phyloP scores from a whole-genome alignment of 805 yeast species.

The Wickerhamiella dianesei region DNA sequence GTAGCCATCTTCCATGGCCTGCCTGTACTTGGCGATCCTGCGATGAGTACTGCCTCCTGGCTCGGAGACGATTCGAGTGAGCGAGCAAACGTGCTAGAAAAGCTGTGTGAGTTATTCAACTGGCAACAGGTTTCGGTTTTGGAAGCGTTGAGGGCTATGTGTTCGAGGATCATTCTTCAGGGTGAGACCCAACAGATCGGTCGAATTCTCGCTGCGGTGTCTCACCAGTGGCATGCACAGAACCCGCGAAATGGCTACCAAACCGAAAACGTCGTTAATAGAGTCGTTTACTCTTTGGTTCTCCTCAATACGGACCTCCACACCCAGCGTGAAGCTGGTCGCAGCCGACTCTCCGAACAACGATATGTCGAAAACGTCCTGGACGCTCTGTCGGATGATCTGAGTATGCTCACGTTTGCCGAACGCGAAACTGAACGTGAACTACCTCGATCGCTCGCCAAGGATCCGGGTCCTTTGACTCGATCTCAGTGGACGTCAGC shows the following conservation, averaged over 20 bases:
- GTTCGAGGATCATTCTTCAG: slow-evolving; percentile 53
- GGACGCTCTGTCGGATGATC: slow-evolving; percentile 13
- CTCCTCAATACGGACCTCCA: slow-evolving; percentile 68
- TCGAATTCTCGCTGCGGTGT: slow-evolving; percentile 52
- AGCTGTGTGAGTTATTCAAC: slow-evolving; percentile 29
- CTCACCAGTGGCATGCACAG: slow-evolving; percentile 45
- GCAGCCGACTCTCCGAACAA: slow-evolving; percentile 28
- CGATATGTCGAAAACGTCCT: slow-evolving; percentile 36
- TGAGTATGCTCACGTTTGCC: slow-evolving; percentile 5
- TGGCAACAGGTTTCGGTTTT: slow-evolving; percentile 41
- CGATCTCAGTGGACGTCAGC: neutral
- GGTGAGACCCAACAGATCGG: slow-evolving; percentile 80
- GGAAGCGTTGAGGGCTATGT: slow-evolving; percentile 43
- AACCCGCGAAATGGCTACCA: slow-evolving; percentile 36
- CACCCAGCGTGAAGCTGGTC: slow-evolving; percentile 30
- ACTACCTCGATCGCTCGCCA: neutral
- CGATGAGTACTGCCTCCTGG: slow-evolving; percentile 10
- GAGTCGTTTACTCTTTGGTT: slow-evolving; percentile 56
- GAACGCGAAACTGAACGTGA: neutral
- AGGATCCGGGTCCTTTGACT: neutral
- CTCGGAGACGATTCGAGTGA: slow-evolving; percentile 3
- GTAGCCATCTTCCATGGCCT: slow-evolving; percentile 9
- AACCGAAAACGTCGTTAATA: slow-evolving; percentile 47
- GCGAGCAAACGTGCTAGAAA: slow-evolving; percentile 20
- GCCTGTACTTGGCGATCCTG: slow-evolving; percentile 5